Evolutionary conservation across 2,329 filamentous ascomycete species (phyloP), one percentile per base, ranked within the genome.

Genomic region (Cladophialophora exuberans): DNA sequence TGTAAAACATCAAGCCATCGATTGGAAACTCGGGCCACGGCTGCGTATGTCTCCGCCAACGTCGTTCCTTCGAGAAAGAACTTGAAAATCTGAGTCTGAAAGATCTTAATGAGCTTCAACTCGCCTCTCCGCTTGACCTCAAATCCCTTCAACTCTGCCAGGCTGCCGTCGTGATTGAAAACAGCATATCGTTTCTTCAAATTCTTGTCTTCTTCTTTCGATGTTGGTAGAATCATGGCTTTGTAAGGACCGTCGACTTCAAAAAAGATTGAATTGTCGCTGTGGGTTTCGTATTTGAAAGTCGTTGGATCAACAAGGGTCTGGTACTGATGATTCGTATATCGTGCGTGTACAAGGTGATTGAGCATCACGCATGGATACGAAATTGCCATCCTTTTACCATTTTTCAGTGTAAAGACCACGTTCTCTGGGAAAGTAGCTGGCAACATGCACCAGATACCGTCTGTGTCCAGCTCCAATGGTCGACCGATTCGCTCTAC

Each of bases 351-450:
- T 6, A 99, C 94, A 3, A 97, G 81, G 70, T 99, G 94, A 71
- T 99, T 99, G 76, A 99, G 82, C 94, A 99, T 99, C 63, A 97
- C 91, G 71, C 94, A 99, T 52, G 94, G 94, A 68, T 99, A 99
- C 0, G 94, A 99, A 45, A 99, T 92, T n/a, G 87, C 80, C 57
- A 97, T 70, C 70, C 97, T 99, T 79, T 97, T 99, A 63, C 94
- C 94, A 65, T 92, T 95, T 72, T 93, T 96, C 64, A 97, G 75
- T 66, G 89, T 96, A 78, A 99, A 97, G 0, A 85, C 80, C 67
- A 97, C 97, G 72, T 99, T 97, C 68, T 99, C 94, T 0, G 94
- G 94, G 65, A 99, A 99, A 0, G 90, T 94, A 0, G 90, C 93
- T 0, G 94, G 94, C 65, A 99, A 80, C 83, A 99, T 99, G 74